Conservation (phyloP, 768 basidiomycete species). For the Kwoniella pini region DNA sequence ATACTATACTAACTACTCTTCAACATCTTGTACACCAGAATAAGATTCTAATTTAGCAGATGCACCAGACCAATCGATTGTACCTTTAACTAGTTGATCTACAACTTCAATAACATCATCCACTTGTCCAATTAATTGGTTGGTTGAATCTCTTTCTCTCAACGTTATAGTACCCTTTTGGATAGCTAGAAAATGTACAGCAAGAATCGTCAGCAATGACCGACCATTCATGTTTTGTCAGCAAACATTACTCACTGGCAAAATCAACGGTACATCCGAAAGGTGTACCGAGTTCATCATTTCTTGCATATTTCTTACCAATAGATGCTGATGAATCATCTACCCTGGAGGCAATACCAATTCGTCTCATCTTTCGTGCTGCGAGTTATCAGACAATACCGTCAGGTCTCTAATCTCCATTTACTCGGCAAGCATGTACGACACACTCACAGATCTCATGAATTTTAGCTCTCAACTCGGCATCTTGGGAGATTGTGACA, state of each 20-base stretch:
- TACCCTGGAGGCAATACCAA: slow-evolving; percentile 87
- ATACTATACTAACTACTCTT: slow-evolving; percentile 13
- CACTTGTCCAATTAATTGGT: slow-evolving; percentile 84
- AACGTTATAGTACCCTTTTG: slow-evolving; percentile 87
- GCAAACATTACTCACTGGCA: slow-evolving; percentile 63
- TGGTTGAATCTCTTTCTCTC: slow-evolving; percentile 84
- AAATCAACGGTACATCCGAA: slow-evolving; percentile 96
- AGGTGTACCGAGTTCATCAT: slow-evolving; percentile 97
- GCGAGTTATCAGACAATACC: slow-evolving; percentile 20
- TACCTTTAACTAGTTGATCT: slow-evolving; percentile 73
- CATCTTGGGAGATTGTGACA: slow-evolving; percentile 83
- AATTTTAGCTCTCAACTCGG: slow-evolving; percentile 80
- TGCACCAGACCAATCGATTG: slow-evolving; percentile 74
- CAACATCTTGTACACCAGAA: slow-evolving; percentile 82
- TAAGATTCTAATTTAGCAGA: slow-evolving; percentile 71
- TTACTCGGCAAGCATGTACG: too few relatives aligned
- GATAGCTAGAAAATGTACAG: slow-evolving; percentile 62
- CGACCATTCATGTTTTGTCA: neutral
- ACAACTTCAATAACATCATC: slow-evolving; percentile 85
- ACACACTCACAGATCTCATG: slow-evolving; percentile 87
- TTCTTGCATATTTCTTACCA: slow-evolving; percentile 94
- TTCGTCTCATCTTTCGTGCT: slow-evolving; percentile 84
- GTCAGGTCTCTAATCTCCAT: too few relatives aligned
- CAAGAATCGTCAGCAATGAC: slow-evolving; percentile 3
- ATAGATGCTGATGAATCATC: slow-evolving; percentile 95